phyloP scores from a whole-genome alignment of 306 rosid genomes.

The Lathyrus aphaca region DNA sequence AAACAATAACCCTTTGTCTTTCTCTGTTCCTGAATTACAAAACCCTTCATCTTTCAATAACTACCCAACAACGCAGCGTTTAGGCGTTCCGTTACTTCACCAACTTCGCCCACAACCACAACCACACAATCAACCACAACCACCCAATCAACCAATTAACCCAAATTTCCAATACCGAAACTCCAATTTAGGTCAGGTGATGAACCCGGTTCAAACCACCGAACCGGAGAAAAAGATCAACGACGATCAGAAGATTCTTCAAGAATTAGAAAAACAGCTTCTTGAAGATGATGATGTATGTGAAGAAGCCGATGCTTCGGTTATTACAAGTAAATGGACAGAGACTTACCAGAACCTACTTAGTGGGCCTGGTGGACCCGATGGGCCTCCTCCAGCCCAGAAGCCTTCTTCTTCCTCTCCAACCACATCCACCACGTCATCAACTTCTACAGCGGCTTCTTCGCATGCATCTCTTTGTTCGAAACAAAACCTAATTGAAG shows the following conservation, averaged over 20 bases:
- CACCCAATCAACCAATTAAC: slow-evolving; percentile 30
- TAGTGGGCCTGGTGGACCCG: slow-evolving; percentile 35
- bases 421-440: slow-evolving; percentile 65
- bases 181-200: slow-evolving; percentile 33
- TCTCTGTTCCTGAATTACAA: slow-evolving; percentile 8
- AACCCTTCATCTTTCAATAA: slow-evolving; percentile 13
- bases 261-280: slow-evolving; percentile 82
- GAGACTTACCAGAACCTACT: slow-evolving; percentile 85
- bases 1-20: neutral
- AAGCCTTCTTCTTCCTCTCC: slow-evolving; percentile 74
- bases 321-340: slow-evolving; percentile 81
- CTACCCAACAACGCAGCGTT: slow-evolving; percentile 44
- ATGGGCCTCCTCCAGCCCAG: slow-evolving; percentile 27
- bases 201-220: neutral
- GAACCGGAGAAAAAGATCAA: slow-evolving; percentile 66
- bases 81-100: slow-evolving; percentile 52
- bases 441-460: slow-evolving; percentile 66
- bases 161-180: neutral
- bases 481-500: slow-evolving; percentile 71
- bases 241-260: slow-evolving; percentile 58
- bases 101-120: slow-evolving; percentile 33
- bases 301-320: slow-evolving; percentile 74
- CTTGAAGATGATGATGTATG: slow-evolving; percentile 77
- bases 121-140: no score
- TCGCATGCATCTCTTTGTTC: slow-evolving; percentile 61